Evolutionary conservation across 768 basidiomycete species (phyloP).

Genomic region (Rhizopogon roseolus): DNA sequence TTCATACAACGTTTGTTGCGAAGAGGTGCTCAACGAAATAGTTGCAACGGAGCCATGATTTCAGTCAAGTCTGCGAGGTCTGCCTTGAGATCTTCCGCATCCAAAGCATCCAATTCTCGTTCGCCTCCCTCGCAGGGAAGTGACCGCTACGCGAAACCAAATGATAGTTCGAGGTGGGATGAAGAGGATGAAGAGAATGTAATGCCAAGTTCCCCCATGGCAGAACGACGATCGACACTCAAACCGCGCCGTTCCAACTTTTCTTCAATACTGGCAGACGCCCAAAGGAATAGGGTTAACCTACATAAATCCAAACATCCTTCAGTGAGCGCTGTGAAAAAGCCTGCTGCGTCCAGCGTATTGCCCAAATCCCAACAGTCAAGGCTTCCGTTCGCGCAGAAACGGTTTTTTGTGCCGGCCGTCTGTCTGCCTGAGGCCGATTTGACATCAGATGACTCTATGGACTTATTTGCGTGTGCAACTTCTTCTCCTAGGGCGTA

Average conservation of each 20-base stretch:
- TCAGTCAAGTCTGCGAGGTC: not conserved
- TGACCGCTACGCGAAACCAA: conserved; percentile 10
- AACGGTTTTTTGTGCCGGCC: conserved; percentile 5
- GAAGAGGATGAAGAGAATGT: conserved; percentile 17
- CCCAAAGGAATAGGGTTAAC: conserved; percentile 30
- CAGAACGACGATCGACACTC: conserved; percentile 5
- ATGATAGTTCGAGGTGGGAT: conserved; percentile 14
- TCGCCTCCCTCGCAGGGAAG: conserved; percentile 6
- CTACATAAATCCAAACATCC: conserved; percentile 19
- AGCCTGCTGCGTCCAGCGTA: conserved; percentile 9
- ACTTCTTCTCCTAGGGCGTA: conserved; percentile 23
- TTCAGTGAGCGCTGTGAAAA: not conserved
- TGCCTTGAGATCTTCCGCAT: conserved; percentile 1
- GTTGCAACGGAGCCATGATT: not conserved
- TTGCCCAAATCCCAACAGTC: conserved; percentile 2
- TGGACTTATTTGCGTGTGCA: conserved; percentile 42
- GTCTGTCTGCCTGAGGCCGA: conserved; percentile 6
- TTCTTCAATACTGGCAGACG: conserved; percentile 35
- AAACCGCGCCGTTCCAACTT: conserved; percentile 27
- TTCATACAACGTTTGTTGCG: conserved; percentile 1
- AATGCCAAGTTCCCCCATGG: conserved; percentile 4
- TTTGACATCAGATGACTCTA: conserved; percentile 40
- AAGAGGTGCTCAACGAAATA: not conserved
- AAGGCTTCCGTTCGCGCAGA: conserved; percentile 7
- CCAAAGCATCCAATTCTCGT: conserved; percentile 3